Conservation (phyloP, 805 yeast genomes). For the Zygosaccharomyces kombuchaensis region DNA sequence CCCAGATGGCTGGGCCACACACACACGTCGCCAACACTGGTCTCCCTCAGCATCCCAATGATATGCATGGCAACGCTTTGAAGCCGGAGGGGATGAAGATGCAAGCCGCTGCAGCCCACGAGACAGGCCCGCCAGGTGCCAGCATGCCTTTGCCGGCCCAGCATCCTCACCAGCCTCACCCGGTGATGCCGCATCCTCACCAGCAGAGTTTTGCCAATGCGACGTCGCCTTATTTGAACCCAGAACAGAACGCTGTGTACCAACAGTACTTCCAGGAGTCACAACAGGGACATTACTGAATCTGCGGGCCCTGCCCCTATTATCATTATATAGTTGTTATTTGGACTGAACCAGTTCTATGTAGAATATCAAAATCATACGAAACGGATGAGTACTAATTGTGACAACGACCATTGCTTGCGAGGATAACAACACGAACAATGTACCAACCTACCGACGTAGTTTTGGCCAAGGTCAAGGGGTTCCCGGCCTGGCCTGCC, state of each 20-base stretch:
- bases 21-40: conserved; percentile 39
- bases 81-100: conserved; percentile 14
- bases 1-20: conserved; percentile 29
- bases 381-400: conserved; percentile 1
- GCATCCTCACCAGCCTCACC: conserved; percentile 12
- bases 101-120: conserved; percentile 11
- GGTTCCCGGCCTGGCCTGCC: conserved; percentile 90
- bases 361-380: conserved; percentile 4
- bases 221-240: conserved; percentile 40
- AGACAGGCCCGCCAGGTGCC: not conserved
- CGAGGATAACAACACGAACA: not conserved
- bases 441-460: conserved; percentile 45
- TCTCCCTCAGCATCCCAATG: conserved; percentile 11
- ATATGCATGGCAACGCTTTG: conserved; percentile 18
- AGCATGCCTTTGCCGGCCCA: conserved; percentile 13
- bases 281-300: conserved; percentile 51
- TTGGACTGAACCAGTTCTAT: conserved; percentile 6
- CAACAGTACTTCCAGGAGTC: conserved; percentile 60
- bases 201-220: conserved; percentile 35
- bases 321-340: conserved; percentile 3
- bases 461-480: conserved; percentile 77
- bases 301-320: not conserved
- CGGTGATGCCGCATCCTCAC: conserved; percentile 33
- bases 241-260: conserved; percentile 53
- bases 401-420: not conserved